These are phyloP conservation scores for Penicillium paxilli DNA, from an alignment of 495 filamentous ascomycete species.

Conservation along the genomic window DNA sequence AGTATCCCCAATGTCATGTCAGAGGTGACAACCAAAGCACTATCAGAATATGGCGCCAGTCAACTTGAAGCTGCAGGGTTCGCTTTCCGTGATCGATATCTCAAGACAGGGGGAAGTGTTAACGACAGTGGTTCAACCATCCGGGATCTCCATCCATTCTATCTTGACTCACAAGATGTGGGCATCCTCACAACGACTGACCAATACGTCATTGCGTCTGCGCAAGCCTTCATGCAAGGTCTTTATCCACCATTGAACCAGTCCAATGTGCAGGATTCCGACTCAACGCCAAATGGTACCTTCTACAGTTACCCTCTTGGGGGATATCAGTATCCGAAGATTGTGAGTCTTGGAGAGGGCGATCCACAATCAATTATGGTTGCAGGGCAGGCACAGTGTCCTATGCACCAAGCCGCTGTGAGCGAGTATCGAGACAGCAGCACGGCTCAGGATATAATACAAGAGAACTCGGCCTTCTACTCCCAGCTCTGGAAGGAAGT, in stretches of 20 bases:
- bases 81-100: conserved; percentile 60
- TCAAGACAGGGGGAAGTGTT: conserved; percentile 40
- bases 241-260: conserved; percentile 69
- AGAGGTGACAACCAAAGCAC: conserved; percentile 35
- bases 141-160: conserved; percentile 38
- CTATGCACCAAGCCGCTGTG: conserved; percentile 35
- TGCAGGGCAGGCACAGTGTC: conserved; percentile 59
- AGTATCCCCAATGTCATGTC: conserved; percentile 59
- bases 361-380: conserved; percentile 60
- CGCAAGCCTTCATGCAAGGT: conserved; percentile 76
- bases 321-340: conserved; percentile 73
- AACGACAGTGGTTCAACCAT: conserved; percentile 40
- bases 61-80: conserved; percentile 62
- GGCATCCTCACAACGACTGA: conserved; percentile 46
- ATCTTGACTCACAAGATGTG: conserved; percentile 47
- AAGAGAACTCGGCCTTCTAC: conserved; percentile 52
- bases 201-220: conserved; percentile 56
- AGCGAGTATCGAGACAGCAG: conserved; percentile 38
- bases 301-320: conserved; percentile 57
- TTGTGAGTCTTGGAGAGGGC: conserved; percentile 49
- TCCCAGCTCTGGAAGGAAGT: conserved; percentile 39
- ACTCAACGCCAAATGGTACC: conserved; percentile 55
- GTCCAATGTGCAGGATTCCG: conserved; percentile 36
- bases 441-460: conserved; percentile 35
- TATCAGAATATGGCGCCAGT: conserved; percentile 71